phyloP scores from a whole-genome alignment of 75 land plant species.

The Selaginella tamariscina region DNA sequence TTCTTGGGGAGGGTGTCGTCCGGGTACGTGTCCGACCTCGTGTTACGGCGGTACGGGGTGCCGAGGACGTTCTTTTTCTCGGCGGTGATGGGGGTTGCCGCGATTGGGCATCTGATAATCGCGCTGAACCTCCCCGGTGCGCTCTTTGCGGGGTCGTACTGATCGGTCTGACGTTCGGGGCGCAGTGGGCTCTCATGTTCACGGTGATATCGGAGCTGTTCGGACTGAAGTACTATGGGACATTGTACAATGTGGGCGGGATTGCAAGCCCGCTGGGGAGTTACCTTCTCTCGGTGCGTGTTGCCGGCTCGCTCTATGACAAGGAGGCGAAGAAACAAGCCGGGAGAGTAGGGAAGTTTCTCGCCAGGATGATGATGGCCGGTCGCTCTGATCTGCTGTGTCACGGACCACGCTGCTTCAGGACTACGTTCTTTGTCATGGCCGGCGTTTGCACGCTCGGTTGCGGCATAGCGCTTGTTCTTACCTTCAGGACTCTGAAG shows the following conservation, averaged over 20 bases:
- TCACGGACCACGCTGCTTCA: not conserved
- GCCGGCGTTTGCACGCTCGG: not conserved
- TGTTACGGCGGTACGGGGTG: conserved; percentile 3
- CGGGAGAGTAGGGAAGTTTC: not conserved
- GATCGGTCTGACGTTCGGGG: conserved; percentile 12
- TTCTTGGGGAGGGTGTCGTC: conserved; percentile 47
- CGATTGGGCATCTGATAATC: not conserved
- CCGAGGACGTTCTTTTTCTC: conserved; percentile 15
- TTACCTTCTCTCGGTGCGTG: conserved; percentile 12
- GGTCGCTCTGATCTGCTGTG: not conserved
- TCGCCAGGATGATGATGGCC: not conserved
- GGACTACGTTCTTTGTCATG: conserved; percentile 10
- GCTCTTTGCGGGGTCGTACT: conserved; percentile 5
- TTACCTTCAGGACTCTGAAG: conserved; percentile 40
- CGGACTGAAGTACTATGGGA: conserved; percentile 14
- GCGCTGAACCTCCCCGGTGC: not conserved
- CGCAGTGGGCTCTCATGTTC: conserved; percentile 12
- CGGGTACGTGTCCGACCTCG: conserved; percentile 42
- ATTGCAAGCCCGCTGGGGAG: conserved; percentile 13
- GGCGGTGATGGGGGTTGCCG: not conserved
- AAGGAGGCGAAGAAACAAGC: not conserved
- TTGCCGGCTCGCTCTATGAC: conserved; percentile 21
- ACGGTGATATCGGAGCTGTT: conserved; percentile 14
- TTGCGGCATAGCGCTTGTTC: conserved; percentile 20
- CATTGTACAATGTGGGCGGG: conserved; percentile 11